phyloP scores from a whole-genome alignment of 1,139 yeast genomes.

The Arxiozyma telluris region DNA sequence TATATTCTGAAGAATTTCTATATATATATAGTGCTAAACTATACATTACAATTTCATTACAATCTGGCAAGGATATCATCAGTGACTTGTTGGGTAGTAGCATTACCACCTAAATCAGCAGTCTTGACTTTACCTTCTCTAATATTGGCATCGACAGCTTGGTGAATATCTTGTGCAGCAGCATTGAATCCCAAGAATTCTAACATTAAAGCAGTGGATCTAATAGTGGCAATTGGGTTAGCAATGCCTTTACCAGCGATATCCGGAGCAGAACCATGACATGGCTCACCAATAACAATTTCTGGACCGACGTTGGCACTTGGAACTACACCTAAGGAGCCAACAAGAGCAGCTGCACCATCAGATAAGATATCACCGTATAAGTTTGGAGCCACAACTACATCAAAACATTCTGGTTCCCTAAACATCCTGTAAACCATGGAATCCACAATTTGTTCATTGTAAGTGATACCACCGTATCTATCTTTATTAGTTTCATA shows the following conservation, averaged over 20 bases:
- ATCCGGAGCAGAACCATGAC: conserved; percentile 99
- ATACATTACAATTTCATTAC: conserved; percentile 5
- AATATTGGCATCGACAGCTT: conserved; percentile 91
- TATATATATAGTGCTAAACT: background rate
- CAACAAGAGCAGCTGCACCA: conserved; percentile 98
- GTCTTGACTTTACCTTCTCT: conserved; percentile 73
- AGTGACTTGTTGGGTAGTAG: conserved; percentile 78
- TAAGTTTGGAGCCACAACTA: conserved; percentile 95
- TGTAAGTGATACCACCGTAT: conserved; percentile 53
- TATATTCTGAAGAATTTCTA: background rate
- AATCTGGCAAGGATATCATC: conserved; percentile 49
- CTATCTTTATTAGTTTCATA: conserved; percentile 56
- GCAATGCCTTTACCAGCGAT: conserved; percentile 92
- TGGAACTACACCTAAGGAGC: conserved; percentile 96
- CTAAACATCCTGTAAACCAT: conserved; percentile 99
- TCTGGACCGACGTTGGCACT: conserved; percentile 94
- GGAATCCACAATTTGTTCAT: conserved; percentile 96
- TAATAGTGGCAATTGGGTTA: conserved; percentile 94
- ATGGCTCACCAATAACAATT: conserved; percentile 97
- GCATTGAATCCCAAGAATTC: conserved; percentile 89
- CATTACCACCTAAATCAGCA: conserved; percentile 89
- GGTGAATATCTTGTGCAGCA: conserved; percentile 86
- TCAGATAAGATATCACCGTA: conserved; percentile 96
- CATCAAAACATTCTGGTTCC: conserved; percentile 95
- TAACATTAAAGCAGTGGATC: conserved; percentile 95